Percentiles rank a stretch among this genome's conserved stretches.
These are phyloP conservation scores for Abortiporus biennis DNA, from an alignment of 1,284 basidiomycete species.

Conservation along the genomic window DNA sequence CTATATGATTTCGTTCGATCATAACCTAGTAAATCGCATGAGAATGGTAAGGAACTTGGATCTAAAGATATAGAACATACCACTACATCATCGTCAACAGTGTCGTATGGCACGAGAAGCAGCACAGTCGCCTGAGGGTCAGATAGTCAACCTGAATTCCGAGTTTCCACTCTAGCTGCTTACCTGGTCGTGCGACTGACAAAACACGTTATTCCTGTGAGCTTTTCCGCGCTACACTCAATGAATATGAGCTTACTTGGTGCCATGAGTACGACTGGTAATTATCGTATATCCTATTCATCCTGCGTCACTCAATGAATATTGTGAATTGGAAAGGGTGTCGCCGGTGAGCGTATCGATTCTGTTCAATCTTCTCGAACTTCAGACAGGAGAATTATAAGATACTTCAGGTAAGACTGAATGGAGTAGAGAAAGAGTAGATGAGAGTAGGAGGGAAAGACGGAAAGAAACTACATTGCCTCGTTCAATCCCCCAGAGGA, in stretches of 20 bases:
- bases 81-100: slow-evolving; percentile 60
- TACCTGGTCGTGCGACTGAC: slow-evolving; percentile 39
- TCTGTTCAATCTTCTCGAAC: too few species aligned
- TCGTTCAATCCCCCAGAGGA: too few species aligned
- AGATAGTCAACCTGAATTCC: slow-evolving; percentile 4
- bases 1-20: slow-evolving; percentile 61
- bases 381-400: too few species aligned
- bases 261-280: slow-evolving; percentile 39
- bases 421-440: too few species aligned
- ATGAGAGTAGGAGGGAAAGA: too few species aligned
- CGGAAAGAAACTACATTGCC: too few species aligned
- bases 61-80: slow-evolving; percentile 34
- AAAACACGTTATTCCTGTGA: neutral
- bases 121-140: slow-evolving; percentile 64
- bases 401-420: too few species aligned
- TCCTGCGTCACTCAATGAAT: slow-evolving; percentile 10
- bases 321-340: neutral
- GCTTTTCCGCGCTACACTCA: slow-evolving; percentile 3
- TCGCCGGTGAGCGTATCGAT: neutral
- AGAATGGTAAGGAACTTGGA: slow-evolving; percentile 2
- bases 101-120: slow-evolving; percentile 63
- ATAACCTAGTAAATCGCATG: slow-evolving; percentile 41
- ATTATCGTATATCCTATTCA: slow-evolving; percentile 27
- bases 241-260: slow-evolving; percentile 28
- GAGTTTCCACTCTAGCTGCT: slow-evolving; percentile 8